Evolutionary conservation across 139 green algal species (phyloP).

Genomic region (Chlamydomonas schloesseri): DNA sequence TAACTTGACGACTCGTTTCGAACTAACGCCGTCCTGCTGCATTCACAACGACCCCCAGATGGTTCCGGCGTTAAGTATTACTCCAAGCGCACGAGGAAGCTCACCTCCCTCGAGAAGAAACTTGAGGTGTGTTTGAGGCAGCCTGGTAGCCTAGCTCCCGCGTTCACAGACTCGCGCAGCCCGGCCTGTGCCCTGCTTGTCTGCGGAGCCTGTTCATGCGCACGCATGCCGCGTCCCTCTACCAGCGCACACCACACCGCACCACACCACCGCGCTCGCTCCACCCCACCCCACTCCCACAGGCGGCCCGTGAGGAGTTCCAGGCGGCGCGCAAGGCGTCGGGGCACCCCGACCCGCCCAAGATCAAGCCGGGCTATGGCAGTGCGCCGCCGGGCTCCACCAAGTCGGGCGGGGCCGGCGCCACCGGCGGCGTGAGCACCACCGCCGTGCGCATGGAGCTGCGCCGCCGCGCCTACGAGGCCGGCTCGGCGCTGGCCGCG

Average conservation of each 20-base stretch:
- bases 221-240: too few species aligned
- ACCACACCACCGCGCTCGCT: too few species aligned
- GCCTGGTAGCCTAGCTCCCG: too few species aligned
- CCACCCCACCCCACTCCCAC: not conserved
- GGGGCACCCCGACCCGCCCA: not conserved
- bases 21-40: too few species aligned
- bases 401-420: not conserved
- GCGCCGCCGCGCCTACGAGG: not conserved
- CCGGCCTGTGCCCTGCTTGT: too few species aligned
- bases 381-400: not conserved
- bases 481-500: too few species aligned
- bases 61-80: conserved; percentile 34
- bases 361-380: conserved; percentile 5
- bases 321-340: not conserved
- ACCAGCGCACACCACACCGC: too few species aligned
- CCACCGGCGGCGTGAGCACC: not conserved
- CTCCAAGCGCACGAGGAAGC: conserved; percentile 24
- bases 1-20: too few species aligned
- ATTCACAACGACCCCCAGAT: conserved; percentile 8
- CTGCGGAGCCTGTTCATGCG: too few species aligned
- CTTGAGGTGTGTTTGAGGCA: conserved; percentile 28
- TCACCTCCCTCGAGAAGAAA: conserved; percentile 29
- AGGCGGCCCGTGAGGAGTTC: conserved; percentile 22
- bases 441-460: conserved; percentile 1
- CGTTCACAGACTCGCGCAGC: too few species aligned